Evolutionary conservation across 2,329 filamentous ascomycete species (phyloP), one percentile per base, ranked within the genome.

Genomic region (Teratosphaeria viscida): DNA sequence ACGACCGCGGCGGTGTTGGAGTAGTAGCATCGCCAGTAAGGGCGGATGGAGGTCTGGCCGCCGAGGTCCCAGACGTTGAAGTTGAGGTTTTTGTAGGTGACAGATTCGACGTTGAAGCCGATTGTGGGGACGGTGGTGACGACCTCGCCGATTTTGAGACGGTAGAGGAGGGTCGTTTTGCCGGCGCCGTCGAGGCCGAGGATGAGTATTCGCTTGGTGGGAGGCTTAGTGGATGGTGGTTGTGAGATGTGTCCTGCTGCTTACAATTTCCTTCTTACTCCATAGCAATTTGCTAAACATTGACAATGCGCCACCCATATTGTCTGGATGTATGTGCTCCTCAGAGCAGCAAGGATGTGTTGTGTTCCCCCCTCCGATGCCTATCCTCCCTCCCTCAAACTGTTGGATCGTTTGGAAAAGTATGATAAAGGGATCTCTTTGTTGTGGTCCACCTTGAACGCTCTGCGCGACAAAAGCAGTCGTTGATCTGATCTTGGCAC

Each of bases 11-110:
- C 92, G 0, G 94, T 99, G 79, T 99, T 97, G 73, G 92, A 90
- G 73, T 97, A 99, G 82, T 99, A 99, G 79, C 94, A 99, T 74
- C 94, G 85, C 94, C 94, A 99, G 80, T 99, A 99, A 1, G 94
- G 94, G 66, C 94, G 85, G 74, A 99, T 99, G 67, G 89, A 95
- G n/a, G 94, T 99, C 81, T 99, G 94, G 47, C 94, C 94, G 71
- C 94, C 92, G 55, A 97, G 82, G 79, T 97, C 92, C 94, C 94
- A 99, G 71, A 99, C 94, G 72, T 97, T 97, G 75, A 99, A 95
- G 76, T 96, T 96, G 63, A 99, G 83, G 74, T 96, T 97, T 76
- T 92, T 92, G 81, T 99, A 99, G 68, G 91, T 94, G 65, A 99
- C 94, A 26, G 91, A 96, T 78, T 99, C 94, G 69, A 99, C 94